phyloP scores from a whole-genome alignment of 257 asterid species.

The Orobanche coerulescens region DNA sequence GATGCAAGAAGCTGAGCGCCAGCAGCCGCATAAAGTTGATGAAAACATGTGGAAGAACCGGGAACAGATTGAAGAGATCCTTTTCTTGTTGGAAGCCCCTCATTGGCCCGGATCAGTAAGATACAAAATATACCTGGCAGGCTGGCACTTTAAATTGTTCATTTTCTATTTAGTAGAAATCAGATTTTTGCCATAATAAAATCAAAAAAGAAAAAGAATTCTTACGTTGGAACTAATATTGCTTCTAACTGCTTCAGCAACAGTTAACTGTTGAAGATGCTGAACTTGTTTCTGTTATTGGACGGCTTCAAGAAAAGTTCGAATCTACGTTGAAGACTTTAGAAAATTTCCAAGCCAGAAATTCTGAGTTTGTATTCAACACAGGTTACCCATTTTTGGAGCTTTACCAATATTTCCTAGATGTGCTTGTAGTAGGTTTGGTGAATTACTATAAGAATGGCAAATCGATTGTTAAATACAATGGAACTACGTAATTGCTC shows the following conservation, averaged over 20 bases:
- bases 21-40: slow-evolving; percentile 93
- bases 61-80: slow-evolving; percentile 88
- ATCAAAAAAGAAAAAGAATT: neutral
- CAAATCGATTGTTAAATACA: neutral
- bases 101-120: slow-evolving; percentile 69
- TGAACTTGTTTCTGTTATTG: slow-evolving; percentile 46
- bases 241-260: slow-evolving; percentile 43
- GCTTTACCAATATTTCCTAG: neutral
- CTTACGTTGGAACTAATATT: slow-evolving; percentile 15
- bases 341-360: slow-evolving; percentile 60
- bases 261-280: slow-evolving; percentile 41
- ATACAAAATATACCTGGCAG: slow-evolving; percentile 13
- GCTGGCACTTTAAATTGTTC: neutral
- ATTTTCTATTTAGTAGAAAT: neutral
- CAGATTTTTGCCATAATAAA: neutral
- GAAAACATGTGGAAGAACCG: slow-evolving; percentile 96
- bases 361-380: slow-evolving; percentile 75
- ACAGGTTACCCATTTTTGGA: slow-evolving; percentile 46
- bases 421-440: neutral
- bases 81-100: slow-evolving; percentile 48
- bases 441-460: neutral
- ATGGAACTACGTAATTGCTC: neutral
- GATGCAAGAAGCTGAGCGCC: slow-evolving; percentile 60
- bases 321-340: slow-evolving; percentile 42
- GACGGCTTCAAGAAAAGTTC: slow-evolving; percentile 53